A percentile compares a stretch with the other conserved stretches of the same genome.
Evolutionary conservation across 169 alveolate genomes (phyloP).

Genomic region (Cyclospora cayetanensis): DNA sequence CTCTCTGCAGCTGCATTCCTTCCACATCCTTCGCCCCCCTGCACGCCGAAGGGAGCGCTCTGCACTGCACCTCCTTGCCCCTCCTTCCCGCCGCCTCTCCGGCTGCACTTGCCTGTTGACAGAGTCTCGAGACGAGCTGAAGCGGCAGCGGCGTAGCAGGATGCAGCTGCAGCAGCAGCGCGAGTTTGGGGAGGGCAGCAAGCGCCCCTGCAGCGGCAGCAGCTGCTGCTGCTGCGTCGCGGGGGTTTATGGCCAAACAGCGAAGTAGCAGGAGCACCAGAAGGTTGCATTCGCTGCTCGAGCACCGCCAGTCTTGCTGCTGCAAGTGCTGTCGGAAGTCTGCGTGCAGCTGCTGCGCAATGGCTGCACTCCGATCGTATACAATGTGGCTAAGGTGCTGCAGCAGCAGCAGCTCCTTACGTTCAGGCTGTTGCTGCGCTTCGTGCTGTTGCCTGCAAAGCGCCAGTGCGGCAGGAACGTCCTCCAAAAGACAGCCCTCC

Average conservation of each 20-base stretch:
- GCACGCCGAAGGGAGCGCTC: too few relatives aligned
- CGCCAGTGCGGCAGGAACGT: conserved; percentile 23
- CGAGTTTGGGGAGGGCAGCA: conserved; percentile 51
- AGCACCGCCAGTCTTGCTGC: conserved; percentile 41
- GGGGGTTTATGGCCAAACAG: conserved; percentile 5
- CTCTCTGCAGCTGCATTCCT: too few relatives aligned
- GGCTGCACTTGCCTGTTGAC: conserved; percentile 56
- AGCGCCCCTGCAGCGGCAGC: conserved; percentile 41
- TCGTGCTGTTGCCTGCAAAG: conserved; percentile 34
- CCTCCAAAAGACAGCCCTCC: neutral
- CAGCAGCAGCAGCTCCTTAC: conserved; percentile 26
- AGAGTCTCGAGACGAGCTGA: conserved; percentile 60
- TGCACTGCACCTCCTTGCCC: too few relatives aligned
- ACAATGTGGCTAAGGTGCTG: neutral
- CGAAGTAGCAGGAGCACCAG: conserved; percentile 36
- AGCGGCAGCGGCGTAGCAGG: conserved; percentile 50
- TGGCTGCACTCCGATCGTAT: conserved; percentile 1
- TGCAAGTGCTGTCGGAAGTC: conserved; percentile 32
- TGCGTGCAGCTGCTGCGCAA: conserved; percentile 29
- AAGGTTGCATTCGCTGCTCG: conserved; percentile 21
- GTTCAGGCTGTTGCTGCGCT: neutral
- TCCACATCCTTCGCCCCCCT: too few relatives aligned
- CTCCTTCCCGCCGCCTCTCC: too few relatives aligned
- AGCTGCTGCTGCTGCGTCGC: conserved; percentile 24
- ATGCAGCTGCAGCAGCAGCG: conserved; percentile 62